phyloP scores from a whole-genome alignment of 306 rosid genomes.

The Vigna reflexopilosa region DNA sequence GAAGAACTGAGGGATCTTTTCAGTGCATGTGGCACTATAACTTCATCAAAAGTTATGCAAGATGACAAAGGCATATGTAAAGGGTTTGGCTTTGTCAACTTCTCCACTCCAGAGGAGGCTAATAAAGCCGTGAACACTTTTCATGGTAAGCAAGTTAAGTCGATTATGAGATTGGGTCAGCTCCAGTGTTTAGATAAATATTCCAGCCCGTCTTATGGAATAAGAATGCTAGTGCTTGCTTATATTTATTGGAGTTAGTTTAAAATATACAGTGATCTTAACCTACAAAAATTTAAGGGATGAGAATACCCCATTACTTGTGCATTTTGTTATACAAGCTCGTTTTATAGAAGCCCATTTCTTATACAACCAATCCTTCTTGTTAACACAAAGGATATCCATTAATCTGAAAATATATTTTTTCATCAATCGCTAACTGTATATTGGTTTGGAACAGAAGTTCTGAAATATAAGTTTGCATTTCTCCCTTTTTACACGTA shows the following conservation, averaged over 20 bases:
- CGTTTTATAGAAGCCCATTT: constrained; percentile 18
- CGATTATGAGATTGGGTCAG: constrained; percentile 12
- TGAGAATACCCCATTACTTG: background rate
- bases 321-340: background rate
- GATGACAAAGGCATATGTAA: constrained; percentile 79
- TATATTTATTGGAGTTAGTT: constrained; percentile 31
- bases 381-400: constrained; percentile 3
- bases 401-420: constrained; percentile 26
- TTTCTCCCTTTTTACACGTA: constrained; percentile 6
- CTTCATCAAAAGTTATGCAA: constrained; percentile 85
- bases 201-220: constrained; percentile 21
- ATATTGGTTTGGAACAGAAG: constrained; percentile 27
- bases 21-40: constrained; percentile 76
- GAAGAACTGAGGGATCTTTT: constrained; percentile 72
- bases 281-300: constrained; percentile 6
- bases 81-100: constrained; percentile 94
- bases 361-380: constrained; percentile 5
- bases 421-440: background rate
- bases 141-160: constrained; percentile 67
- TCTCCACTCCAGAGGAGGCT: constrained; percentile 88
- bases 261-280: constrained; percentile 25
- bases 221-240: constrained; percentile 33
- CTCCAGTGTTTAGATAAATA: constrained; percentile 6
- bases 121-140: constrained; percentile 79
- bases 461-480: constrained; percentile 16